phyloP scores from a whole-genome alignment of 1,284 basidiomycete species.

The Coriolopsis trogii region DNA sequence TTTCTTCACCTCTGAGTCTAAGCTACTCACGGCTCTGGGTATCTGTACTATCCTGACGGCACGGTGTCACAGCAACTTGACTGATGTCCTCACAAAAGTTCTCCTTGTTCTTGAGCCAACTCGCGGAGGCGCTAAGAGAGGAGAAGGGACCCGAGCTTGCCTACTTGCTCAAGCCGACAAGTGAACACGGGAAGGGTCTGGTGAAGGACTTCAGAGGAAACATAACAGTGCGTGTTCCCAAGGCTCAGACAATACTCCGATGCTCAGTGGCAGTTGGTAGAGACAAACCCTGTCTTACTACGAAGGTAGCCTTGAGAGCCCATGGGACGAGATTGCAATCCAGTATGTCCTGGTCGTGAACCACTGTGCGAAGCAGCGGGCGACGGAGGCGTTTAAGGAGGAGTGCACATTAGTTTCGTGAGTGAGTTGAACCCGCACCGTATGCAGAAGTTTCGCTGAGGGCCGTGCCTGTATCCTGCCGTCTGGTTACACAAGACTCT shows the following conservation, averaged over 20 bases:
- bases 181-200: slow-evolving; percentile 71
- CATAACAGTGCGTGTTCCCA: slow-evolving; percentile 52
- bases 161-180: slow-evolving; percentile 72
- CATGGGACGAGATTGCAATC: slow-evolving; percentile 84
- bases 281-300: slow-evolving; percentile 55
- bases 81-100: slow-evolving; percentile 52
- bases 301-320: slow-evolving; percentile 62
- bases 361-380: slow-evolving; percentile 65
- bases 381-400: slow-evolving; percentile 76
- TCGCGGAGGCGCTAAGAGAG: slow-evolving; percentile 60
- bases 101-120: slow-evolving; percentile 59
- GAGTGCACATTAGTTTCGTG: slow-evolving; percentile 43
- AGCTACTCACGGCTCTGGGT: not conserved
- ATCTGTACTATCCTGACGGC: not conserved
- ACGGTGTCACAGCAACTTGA: not conserved
- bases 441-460: slow-evolving; percentile 18
- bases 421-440: slow-evolving; percentile 20
- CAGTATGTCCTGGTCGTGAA: slow-evolving; percentile 76
- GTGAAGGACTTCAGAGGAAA: slow-evolving; percentile 67
- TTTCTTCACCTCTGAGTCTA: not conserved
- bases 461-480: not conserved
- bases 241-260: not conserved
- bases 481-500: slow-evolving; percentile 50
- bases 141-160: slow-evolving; percentile 72
- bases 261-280: slow-evolving; percentile 34